Conservation (phyloP, 1,284 basidiomycete genomes). For the Trametes sp. region DNA sequence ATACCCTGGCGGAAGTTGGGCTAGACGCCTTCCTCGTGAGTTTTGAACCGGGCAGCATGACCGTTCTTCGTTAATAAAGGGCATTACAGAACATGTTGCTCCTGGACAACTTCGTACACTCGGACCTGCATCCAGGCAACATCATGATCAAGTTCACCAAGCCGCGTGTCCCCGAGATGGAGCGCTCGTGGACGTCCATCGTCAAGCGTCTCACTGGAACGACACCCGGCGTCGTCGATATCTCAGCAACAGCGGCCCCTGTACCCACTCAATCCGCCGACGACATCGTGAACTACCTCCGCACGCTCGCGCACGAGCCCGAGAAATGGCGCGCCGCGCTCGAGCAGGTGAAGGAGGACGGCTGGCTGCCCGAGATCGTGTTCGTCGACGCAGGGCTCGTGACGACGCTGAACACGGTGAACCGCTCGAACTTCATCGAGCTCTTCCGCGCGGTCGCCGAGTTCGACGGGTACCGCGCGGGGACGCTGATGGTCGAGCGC, state of each 20-base stretch:
- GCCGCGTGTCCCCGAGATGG: constrained; percentile 59
- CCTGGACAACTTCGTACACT: constrained; percentile 97
- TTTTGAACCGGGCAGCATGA: background rate
- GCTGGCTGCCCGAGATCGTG: constrained; percentile 94
- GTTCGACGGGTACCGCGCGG: constrained; percentile 96
- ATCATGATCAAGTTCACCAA: constrained; percentile 98
- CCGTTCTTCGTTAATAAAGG: constrained; percentile 1
- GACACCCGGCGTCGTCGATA: constrained; percentile 48
- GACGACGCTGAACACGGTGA: constrained; percentile 82
- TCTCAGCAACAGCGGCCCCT: constrained; percentile 43
- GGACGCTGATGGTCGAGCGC: constrained; percentile 95
- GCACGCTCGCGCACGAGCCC: constrained; percentile 61
- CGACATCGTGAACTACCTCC: constrained; percentile 74
- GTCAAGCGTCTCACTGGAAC: constrained; percentile 37
- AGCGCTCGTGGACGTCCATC: constrained; percentile 57
- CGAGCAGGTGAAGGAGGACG: constrained; percentile 65
- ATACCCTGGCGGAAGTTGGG: constrained; percentile 90
- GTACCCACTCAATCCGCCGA: constrained; percentile 49
- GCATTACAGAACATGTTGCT: constrained; percentile 90
- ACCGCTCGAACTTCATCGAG: constrained; percentile 94
- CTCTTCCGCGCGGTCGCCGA: constrained; percentile 95
- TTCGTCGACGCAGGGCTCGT: constrained; percentile 97
- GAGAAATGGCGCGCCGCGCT: constrained; percentile 80
- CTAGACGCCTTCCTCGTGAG: constrained; percentile 94
- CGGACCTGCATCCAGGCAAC: constrained; percentile 94